Percentiles rank a stretch among this genome's conserved stretches.
phyloP scores from a whole-genome alignment of 768 basidiomycete species.

The Leccinellum luteum region DNA sequence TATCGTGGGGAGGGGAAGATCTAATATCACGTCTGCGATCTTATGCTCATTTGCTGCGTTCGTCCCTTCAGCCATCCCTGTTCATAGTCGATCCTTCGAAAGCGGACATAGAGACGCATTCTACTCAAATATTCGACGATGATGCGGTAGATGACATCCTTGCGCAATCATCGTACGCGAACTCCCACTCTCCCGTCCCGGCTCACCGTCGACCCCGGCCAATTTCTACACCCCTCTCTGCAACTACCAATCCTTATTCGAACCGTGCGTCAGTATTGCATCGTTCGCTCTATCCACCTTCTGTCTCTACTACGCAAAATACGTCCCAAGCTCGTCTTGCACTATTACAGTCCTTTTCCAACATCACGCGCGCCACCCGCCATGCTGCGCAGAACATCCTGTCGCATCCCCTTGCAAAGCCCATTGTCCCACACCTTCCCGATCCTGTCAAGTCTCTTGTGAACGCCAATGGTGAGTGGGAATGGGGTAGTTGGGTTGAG shows the following conservation, averaged over 20 bases:
- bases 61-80: slow-evolving; percentile 78
- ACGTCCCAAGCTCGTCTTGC: slow-evolving; percentile 74
- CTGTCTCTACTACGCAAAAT: slow-evolving; percentile 49
- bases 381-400: slow-evolving; percentile 94
- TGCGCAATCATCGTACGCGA: slow-evolving; percentile 70
- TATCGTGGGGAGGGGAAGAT: slow-evolving; percentile 87
- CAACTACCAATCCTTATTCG: slow-evolving; percentile 53
- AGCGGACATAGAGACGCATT: slow-evolving; percentile 90
- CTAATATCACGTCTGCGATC: slow-evolving; percentile 71
- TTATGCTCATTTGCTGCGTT: slow-evolving; percentile 81
- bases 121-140: slow-evolving; percentile 78
- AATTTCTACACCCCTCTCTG: slow-evolving; percentile 40
- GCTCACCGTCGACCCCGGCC: slow-evolving; percentile 75
- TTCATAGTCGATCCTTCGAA: slow-evolving; percentile 92
- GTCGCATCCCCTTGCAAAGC: slow-evolving; percentile 93
- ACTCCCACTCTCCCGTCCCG: slow-evolving; percentile 81
- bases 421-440: slow-evolving; percentile 93
- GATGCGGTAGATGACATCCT: slow-evolving; percentile 88
- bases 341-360: slow-evolving; percentile 90
- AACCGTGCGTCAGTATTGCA: slow-evolving; percentile 76
- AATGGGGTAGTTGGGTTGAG: slow-evolving; percentile 94
- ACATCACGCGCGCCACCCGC: slow-evolving; percentile 88
- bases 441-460: slow-evolving; percentile 91
- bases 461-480: slow-evolving; percentile 84
- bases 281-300: slow-evolving; percentile 61